Percentiles rank a stretch among this genome's conserved stretches.
These are phyloP conservation scores for Rosa lucieae DNA, from an alignment of 306 rosid species.

Conservation along the genomic window DNA sequence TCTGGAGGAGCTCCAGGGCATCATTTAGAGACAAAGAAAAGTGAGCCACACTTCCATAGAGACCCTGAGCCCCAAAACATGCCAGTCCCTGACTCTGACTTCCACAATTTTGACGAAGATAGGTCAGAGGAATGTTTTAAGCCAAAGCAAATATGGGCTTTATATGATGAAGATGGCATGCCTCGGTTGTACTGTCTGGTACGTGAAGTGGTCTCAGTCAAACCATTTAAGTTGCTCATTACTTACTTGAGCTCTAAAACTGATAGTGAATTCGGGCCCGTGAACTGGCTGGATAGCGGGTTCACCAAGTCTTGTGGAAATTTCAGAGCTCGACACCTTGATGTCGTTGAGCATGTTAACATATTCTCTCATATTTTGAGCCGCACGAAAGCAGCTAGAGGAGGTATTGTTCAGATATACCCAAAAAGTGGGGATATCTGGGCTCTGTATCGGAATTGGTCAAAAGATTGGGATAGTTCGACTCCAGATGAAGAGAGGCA, in stretches of 20 bases:
- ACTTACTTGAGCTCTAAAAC: constrained; percentile 89
- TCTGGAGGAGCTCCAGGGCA: constrained; percentile 35
- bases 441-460: constrained; percentile 95
- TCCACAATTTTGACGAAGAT: constrained; percentile 93
- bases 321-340: constrained; percentile 78
- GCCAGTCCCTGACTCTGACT: constrained; percentile 82
- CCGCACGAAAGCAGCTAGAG: constrained; percentile 82
- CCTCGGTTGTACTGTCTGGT: constrained; percentile 96
- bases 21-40: constrained; percentile 46
- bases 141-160: constrained; percentile 99
- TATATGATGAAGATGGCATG: constrained; percentile 98
- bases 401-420: constrained; percentile 87
- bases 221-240: constrained; percentile 80
- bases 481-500: constrained; percentile 88
- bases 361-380: constrained; percentile 83
- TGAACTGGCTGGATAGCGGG: constrained; percentile 85
- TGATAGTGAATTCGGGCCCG: constrained; percentile 79
- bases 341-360: constrained; percentile 83
- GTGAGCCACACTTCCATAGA: constrained; percentile 52
- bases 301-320: constrained; percentile 98
- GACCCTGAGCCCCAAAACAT: constrained; percentile 52
- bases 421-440: constrained; percentile 86
- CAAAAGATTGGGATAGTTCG: constrained; percentile 75
- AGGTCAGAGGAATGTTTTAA: constrained; percentile 91
- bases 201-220: constrained; percentile 83